phyloP scores from a whole-genome alignment of 352 stramenopile species.

The Phytophthora tentaculata region DNA sequence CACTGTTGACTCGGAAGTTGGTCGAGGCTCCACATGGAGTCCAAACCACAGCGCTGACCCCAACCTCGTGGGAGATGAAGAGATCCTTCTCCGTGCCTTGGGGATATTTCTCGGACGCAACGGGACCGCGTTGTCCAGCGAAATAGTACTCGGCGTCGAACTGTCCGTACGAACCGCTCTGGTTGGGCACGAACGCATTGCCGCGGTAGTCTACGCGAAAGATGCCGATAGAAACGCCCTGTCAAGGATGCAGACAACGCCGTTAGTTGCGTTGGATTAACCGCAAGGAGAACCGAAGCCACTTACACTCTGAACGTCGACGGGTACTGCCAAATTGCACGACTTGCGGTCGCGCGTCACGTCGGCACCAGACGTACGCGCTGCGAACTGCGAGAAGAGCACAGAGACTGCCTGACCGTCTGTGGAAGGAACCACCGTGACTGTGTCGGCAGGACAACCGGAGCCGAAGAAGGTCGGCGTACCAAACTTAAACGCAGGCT shows the following conservation, averaged over 20 bases:
- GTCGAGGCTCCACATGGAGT: conserved; percentile 52
- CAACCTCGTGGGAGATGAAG: conserved; percentile 54
- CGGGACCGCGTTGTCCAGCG: conserved; percentile 47
- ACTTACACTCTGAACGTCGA: conserved; percentile 48
- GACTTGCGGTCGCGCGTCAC: conserved; percentile 46
- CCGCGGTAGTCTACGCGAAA: conserved; percentile 59
- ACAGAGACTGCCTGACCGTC: conserved; percentile 39
- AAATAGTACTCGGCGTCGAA: conserved; percentile 71
- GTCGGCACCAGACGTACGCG: conserved; percentile 31
- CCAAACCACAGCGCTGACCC: conserved; percentile 55
- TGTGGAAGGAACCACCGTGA: conserved; percentile 36
- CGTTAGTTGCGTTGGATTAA: conserved; percentile 15
- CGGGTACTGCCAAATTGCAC: conserved; percentile 49
- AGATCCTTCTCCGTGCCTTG: conserved; percentile 46
- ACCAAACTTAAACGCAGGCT: conserved; percentile 32
- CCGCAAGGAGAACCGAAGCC: conserved; percentile 5
- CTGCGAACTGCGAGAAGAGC: conserved; percentile 39
- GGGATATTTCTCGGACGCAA: conserved; percentile 37
- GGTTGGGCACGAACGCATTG: conserved; percentile 47
- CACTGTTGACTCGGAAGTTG: conserved; percentile 63
- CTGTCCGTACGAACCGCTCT: conserved; percentile 42
- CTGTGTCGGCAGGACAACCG: conserved; percentile 28
- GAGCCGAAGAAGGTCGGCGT: conserved; percentile 39
- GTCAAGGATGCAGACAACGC: conserved; percentile 3
- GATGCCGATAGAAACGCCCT: conserved; percentile 43